Conservation (phyloP, 179 eudicot species). For the Heliamphora pulchella region DNA sequence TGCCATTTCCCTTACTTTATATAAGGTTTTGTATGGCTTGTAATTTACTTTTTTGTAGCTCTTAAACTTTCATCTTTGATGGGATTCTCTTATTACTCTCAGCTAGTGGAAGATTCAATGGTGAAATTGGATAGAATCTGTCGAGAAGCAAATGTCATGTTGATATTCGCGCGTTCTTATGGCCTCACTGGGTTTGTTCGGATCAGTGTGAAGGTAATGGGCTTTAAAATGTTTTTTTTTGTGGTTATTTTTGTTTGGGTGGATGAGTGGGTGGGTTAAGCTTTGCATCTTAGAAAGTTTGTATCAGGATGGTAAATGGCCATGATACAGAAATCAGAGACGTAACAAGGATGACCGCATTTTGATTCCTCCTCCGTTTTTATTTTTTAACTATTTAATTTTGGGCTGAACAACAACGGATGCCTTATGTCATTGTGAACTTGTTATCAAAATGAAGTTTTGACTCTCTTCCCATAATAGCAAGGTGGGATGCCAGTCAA, state of each 20-base stretch:
- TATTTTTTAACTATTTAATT: neutral
- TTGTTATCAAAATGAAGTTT: neutral
- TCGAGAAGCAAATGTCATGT: constrained; percentile 68
- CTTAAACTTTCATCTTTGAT: constrained; percentile 7
- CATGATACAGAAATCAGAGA: no score
- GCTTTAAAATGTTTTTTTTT: neutral
- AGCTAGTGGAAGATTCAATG: constrained; percentile 85
- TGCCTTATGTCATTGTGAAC: neutral
- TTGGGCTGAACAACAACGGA: neutral
- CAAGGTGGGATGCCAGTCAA: neutral
- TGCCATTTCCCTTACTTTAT: neutral
- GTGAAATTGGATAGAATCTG: constrained; percentile 81
- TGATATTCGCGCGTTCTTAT: constrained; percentile 86
- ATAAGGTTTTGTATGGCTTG: neutral
- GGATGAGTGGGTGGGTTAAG: no score
- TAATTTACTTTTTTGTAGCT: neutral
- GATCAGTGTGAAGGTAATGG: constrained; percentile 73
- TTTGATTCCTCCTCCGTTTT: neutral
- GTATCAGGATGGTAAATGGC: neutral
- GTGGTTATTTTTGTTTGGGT: neutral
- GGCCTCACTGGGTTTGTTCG: constrained; percentile 93
- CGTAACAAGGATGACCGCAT: neutral
- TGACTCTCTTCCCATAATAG: neutral
- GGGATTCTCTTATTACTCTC: constrained; percentile 17
- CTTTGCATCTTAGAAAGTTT: neutral